Evolutionary conservation across 495 filamentous ascomycete genomes (phyloP), one percentile per base, ranked within the genome.

Genomic region (Xylaria castorea): DNA sequence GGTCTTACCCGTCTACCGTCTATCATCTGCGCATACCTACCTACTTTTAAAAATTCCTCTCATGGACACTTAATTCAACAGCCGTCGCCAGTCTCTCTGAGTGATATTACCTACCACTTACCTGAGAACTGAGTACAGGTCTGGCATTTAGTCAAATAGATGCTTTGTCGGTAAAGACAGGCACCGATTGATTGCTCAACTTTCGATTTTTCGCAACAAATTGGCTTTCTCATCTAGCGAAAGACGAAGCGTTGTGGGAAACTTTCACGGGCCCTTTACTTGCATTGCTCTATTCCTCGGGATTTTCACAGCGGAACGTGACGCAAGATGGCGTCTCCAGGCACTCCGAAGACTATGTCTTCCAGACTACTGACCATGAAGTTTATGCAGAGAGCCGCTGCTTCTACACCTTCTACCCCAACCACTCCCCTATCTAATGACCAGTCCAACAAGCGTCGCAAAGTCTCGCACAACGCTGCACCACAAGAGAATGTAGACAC

Each of bases 341-440:
- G 78, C 38, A 78, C 83, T 74, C 75, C 83, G 36, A 97, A 97
- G 83, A 84, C 85, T 12, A 96, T 97, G 92, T 97, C 95, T 72
- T 95, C 93, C 3, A 89, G 94, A 67, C 89, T 98, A 25, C 84
- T 97, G 76, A 97, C 92, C 32, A 98, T 98, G 95, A 97, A 97
- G 89, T 99, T 99, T 81, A 99, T 99, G 96, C 96, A 97, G 87
- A 89, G 96, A 74, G 92, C 92, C 64, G 93, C 92, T 32, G 90
- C 91, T 42, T 86, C 87, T 8, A 55, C 69, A 34, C 75, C 85
- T 76, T 74, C 84, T 74, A 71, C 85, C 46, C 80, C 87, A 55
- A 76, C 81, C 38, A 83, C 83, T 46, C 80, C 82, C 63, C 69
- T 74, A 25, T 75, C 78, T 42, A 83, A 83, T 22, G 80, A 84